Base-by-base conservation (phyloP, 495 filamentous ascomycete species). In the Xylona heveae region DNA sequence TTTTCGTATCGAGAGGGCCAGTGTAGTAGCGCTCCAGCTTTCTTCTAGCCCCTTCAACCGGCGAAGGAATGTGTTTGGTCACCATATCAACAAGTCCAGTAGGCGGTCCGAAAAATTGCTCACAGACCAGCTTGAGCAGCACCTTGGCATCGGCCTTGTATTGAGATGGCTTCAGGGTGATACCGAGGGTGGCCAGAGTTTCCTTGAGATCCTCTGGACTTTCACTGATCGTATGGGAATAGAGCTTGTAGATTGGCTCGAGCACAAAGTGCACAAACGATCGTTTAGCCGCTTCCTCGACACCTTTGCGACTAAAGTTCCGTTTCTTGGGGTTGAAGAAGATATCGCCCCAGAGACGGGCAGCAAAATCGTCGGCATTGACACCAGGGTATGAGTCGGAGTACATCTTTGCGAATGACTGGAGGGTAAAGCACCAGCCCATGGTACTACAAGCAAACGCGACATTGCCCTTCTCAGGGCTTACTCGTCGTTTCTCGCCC, bases 221-320 rank as follows among this genome's bases (percentile, higher is more conserved):
- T 45, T 91, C 75, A 44, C 83, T 85, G 39, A 97, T 77, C 7
- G 85, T 88, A 42, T 95, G 90, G 5, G 85, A 84, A 52, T 88
- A 95, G 20, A 97, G 61, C 47, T 97, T 97, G 60, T 97, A 97
- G 36, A 97, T 80, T 17, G 88, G 90, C 47, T 97, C 90, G 24
- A 97, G 57, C 22, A 97, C 64, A 42, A 95, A 97, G 46, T 92
- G 73, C 38, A 95, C 79, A 52, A 97, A 97, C 6, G 78, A 74
- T 25, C 88, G 63, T 49, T 74, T 85, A 6, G 82, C 70, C 19
- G 66, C 57, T 40, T 83, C 69, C 45, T 97, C 88, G 15, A 79
- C 46, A 19, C 68, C 71, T 45, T 88, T 93, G 34, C 88, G 67
- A 24, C 77, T 88, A 44, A 97, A 97, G 34, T 75, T 85, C 27